These are phyloP conservation scores for Barnettozyma siamensis DNA, from an alignment of 805 yeast species.

Conservation along the genomic window DNA sequence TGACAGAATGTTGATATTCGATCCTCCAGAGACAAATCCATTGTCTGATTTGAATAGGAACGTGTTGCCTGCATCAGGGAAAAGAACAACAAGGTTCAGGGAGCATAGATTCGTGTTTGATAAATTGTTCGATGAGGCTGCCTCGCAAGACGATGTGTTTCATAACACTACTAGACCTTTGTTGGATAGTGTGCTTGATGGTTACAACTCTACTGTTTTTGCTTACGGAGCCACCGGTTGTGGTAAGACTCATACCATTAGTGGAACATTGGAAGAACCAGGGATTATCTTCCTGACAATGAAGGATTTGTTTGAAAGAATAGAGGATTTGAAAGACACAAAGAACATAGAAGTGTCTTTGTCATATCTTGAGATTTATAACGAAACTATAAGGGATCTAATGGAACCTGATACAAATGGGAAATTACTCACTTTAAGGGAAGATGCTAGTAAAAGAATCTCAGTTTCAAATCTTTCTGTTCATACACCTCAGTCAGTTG, in stretches of 20 bases:
- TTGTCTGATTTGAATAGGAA: conserved; percentile 27
- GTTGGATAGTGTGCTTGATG: conserved; percentile 70
- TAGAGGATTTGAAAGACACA: conserved; percentile 50
- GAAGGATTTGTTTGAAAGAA: conserved; percentile 62
- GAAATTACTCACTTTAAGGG: conserved; percentile 56
- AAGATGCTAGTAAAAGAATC: conserved; percentile 60
- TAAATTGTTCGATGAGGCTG: conserved; percentile 58
- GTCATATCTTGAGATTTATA: conserved; percentile 83
- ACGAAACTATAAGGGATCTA: conserved; percentile 81
- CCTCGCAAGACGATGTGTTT: conserved; percentile 66
- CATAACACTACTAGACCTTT: conserved; percentile 62
- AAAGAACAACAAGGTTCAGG: conserved; percentile 42
- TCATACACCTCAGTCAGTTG: conserved; percentile 55
- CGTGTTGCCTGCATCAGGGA: conserved; percentile 31
- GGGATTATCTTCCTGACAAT: conserved; percentile 78
- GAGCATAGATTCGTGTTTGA: conserved; percentile 85
- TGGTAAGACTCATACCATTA: conserved; percentile 91
- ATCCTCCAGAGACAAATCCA: conserved; percentile 74
- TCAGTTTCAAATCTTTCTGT: conserved; percentile 65
- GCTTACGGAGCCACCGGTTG: conserved; percentile 98
- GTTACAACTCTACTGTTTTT: conserved; percentile 85
- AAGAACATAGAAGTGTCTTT: conserved; percentile 55
- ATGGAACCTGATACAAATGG: conserved; percentile 48
- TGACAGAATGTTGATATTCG: conserved; percentile 80
- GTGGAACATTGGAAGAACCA: conserved; percentile 67